phyloP scores from a whole-genome alignment of 129 eudicot species.

The Arctium minus region DNA sequence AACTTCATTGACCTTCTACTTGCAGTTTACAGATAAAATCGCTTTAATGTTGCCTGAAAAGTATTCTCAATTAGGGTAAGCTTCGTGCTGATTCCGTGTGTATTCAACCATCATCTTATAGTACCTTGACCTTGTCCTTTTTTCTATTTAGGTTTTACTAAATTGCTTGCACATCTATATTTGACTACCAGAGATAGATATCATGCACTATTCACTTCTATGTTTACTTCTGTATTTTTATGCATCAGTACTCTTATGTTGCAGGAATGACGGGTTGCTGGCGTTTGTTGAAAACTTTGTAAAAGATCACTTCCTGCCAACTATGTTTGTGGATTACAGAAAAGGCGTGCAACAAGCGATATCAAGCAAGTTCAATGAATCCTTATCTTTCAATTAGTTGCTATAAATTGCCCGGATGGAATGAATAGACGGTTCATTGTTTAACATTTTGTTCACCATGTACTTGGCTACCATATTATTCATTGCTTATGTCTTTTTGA shows the following conservation, averaged over 20 bases:
- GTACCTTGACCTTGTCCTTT: not conserved
- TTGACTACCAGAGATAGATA: not conserved
- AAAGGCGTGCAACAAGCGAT: constrained; percentile 99
- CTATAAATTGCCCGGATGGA: not conserved
- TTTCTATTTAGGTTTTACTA: not conserved
- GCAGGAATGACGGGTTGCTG: constrained; percentile 94
- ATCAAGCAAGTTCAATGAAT: constrained; percentile 70
- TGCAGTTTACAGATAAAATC: constrained; percentile 90
- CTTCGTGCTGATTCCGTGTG: not conserved
- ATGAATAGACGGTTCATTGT: not conserved
- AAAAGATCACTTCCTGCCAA: constrained; percentile 93
- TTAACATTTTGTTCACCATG: constrained; percentile 13
- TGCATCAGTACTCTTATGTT: constrained; percentile 6
- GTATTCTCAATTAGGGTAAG: constrained; percentile 95
- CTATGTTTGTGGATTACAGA: constrained; percentile 96
- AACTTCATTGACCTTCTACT: constrained; percentile 10
- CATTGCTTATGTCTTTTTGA: not conserved
- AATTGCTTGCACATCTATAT: not conserved
- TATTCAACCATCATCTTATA: not conserved
- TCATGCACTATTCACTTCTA: not conserved
- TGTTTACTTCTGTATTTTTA: constrained; percentile 1
- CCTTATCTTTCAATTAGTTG: not conserved
- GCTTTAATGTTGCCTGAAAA: constrained; percentile 86
- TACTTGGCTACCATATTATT: not conserved
- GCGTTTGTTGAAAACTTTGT: constrained; percentile 97